phyloP scores from a whole-genome alignment of 306 rosid genomes.

The Echinosophora koreensis region DNA sequence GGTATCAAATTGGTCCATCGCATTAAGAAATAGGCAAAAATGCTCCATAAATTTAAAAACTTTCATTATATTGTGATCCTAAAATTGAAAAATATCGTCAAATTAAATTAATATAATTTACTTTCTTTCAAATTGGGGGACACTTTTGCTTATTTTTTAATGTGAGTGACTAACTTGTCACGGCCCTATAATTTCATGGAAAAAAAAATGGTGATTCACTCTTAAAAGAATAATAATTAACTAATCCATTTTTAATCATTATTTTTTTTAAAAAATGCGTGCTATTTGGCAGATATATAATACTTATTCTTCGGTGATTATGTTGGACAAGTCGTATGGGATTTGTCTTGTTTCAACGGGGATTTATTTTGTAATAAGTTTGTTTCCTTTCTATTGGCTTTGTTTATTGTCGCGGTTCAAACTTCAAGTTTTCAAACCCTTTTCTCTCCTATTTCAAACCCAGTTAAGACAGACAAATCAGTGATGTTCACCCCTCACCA shows the following conservation, averaged over 20 bases:
- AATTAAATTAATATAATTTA: no score
- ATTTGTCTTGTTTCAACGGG: conserved; percentile 36
- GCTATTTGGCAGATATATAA: background rate
- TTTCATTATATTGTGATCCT: no score
- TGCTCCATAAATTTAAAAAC: no score
- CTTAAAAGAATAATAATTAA: background rate
- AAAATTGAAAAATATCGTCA: no score
- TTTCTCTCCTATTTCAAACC: conserved; percentile 55
- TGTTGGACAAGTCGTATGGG: conserved; percentile 25
- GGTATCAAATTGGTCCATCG: no score
- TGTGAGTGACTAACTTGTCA: no score
- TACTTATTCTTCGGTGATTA: background rate
- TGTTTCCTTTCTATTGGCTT: conserved; percentile 29
- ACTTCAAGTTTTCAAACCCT: conserved; percentile 52
- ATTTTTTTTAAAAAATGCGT: background rate
- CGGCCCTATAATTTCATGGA: no score
- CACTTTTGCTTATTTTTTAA: no score
- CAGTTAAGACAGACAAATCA: conserved; percentile 52
- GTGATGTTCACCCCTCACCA: conserved; percentile 42
- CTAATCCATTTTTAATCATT: no score
- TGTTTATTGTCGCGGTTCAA: conserved; percentile 46
- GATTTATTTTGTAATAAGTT: conserved; percentile 36
- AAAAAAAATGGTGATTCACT: no score
- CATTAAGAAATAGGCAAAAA: no score
- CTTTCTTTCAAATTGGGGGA: no score